Evolutionary conservation across 2,329 filamentous ascomycete species (phyloP).

Genomic region (Elsinoe ampelina): DNA sequence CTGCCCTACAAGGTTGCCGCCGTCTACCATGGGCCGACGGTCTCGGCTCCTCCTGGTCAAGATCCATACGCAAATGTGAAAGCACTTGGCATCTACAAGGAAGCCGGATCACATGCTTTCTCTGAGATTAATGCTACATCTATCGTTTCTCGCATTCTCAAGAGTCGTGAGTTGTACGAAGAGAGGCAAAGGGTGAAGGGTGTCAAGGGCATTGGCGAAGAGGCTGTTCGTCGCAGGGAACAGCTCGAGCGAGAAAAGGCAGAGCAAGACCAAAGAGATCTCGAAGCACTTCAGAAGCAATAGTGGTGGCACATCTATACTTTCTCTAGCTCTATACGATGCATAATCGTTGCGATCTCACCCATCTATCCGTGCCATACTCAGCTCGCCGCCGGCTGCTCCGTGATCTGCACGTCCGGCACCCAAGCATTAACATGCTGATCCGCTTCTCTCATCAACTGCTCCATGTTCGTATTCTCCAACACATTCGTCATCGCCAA

Average conservation of each 20-base stretch:
- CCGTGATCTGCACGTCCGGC: background rate
- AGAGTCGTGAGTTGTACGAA: conserved; percentile 78
- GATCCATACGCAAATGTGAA: conserved; percentile 66
- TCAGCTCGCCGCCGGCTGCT: background rate
- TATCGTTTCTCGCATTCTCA: conserved; percentile 85
- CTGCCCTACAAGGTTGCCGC: conserved; percentile 48
- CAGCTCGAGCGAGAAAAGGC: conserved; percentile 18
- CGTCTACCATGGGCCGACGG: conserved; percentile 93
- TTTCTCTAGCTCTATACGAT: background rate
- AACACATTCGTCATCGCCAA: conserved; percentile 62
- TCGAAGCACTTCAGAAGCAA: background rate
- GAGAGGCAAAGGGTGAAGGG: conserved; percentile 85
- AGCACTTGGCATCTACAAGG: conserved; percentile 70
- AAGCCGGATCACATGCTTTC: conserved; percentile 70
- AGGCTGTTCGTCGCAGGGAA: conserved; percentile 29
- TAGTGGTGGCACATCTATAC: background rate
- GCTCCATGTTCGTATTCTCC: conserved; percentile 52
- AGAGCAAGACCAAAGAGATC: conserved; percentile 10
- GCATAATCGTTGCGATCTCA: background rate
- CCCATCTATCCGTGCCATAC: background rate
- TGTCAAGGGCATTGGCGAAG: conserved; percentile 71
- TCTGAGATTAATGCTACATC: conserved; percentile 82
- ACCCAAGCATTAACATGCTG: conserved; percentile 36
- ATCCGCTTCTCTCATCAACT: conserved; percentile 56
- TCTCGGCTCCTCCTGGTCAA: conserved; percentile 59